Evolutionary conservation across 169 alveolate genomes (phyloP).

Genomic region (Plasmodium reichenowi): DNA sequence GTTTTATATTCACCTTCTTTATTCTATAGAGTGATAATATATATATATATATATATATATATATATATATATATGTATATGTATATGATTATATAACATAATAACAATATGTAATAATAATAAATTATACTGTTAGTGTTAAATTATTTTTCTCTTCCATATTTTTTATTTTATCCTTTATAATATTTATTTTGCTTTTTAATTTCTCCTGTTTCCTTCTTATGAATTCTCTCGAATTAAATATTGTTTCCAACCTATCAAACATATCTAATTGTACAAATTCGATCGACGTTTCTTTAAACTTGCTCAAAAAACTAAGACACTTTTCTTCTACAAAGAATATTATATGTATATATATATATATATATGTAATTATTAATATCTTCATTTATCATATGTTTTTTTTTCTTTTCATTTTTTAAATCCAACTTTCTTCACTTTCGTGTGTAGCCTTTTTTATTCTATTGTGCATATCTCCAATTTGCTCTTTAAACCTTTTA

Average conservation of each 20-base stretch:
- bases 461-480: conserved; percentile 55
- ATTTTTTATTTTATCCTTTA: conserved; percentile 55
- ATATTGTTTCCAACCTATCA: conserved; percentile 74
- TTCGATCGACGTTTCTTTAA: conserved; percentile 57
- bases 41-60: neutral
- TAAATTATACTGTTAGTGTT: conserved; percentile 39
- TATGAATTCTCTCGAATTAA: conserved; percentile 64
- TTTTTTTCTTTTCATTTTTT: neutral
- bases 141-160: conserved; percentile 51
- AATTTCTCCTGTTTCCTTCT: conserved; percentile 54
- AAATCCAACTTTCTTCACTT: conserved; percentile 37
- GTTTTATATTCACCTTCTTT: conserved; percentile 44
- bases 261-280: conserved; percentile 66
- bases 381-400: conserved; percentile 3
- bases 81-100: neutral
- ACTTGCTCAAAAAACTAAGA: conserved; percentile 60
- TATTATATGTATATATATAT: conserved; percentile 1
- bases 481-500: conserved; percentile 41
- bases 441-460: conserved; percentile 59
- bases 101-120: neutral
- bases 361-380: neutral
- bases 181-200: conserved; percentile 46
- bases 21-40: conserved; percentile 20
- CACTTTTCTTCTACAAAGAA: conserved; percentile 37
- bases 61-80: conserved; percentile 1